Evolutionary conservation across 1,139 yeast genomes (phyloP).

Genomic region (Suhomyces choctaworum): DNA sequence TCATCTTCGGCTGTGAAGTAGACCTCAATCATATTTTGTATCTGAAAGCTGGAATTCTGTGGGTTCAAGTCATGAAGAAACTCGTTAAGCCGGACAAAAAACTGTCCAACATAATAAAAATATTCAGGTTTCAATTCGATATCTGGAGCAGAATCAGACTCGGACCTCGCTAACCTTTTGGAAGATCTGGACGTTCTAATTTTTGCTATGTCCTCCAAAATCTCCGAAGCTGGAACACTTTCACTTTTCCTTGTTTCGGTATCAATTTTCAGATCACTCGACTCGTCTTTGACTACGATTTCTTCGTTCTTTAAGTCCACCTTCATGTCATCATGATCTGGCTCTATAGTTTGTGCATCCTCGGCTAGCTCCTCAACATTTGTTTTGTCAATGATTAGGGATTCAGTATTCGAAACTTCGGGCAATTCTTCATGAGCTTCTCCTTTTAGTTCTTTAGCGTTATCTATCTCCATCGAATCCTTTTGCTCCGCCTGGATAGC

Average conservation of each 20-base stretch:
- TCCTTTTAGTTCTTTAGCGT: neutral
- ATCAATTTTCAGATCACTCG: neutral
- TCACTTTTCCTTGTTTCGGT: neutral
- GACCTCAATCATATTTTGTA: constrained; percentile 22
- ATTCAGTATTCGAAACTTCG: neutral
- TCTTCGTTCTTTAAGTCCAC: neutral
- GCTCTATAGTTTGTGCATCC: neutral
- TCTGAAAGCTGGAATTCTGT: constrained; percentile 2
- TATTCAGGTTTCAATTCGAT: constrained; percentile 23
- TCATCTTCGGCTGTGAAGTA: constrained; percentile 18
- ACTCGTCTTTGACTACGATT: neutral
- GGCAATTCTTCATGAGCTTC: constrained; percentile 23
- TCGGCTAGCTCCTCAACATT: constrained; percentile 9
- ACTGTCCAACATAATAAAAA: constrained; percentile 28
- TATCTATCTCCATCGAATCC: neutral
- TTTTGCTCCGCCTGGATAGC: constrained; percentile 15
- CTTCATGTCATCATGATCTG: neutral
- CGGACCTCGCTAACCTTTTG: constrained; percentile 36
- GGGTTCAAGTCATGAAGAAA: constrained; percentile 13
- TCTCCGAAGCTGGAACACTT: neutral
- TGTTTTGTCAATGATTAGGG: too few species aligned
- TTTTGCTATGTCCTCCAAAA: constrained; percentile 2
- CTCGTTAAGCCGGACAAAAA: constrained; percentile 24
- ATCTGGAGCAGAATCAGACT: constrained; percentile 20
- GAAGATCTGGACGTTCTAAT: constrained; percentile 35